Conservation (phyloP, 2,329 filamentous ascomycete species). For the Arachnopeziza araneosa region DNA sequence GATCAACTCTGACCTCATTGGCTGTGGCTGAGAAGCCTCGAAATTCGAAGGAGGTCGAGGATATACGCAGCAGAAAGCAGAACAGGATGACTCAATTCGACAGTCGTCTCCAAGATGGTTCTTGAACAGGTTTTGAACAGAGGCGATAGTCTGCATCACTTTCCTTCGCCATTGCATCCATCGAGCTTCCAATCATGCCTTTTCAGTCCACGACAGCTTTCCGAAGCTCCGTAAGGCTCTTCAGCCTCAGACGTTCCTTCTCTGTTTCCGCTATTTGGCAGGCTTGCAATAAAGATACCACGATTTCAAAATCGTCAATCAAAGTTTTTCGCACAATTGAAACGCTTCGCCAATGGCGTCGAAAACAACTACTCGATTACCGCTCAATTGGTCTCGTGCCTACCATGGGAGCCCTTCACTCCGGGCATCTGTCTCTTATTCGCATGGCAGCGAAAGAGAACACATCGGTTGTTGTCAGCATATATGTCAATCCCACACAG, state of each 20-base stretch:
- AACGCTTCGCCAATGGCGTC: conserved; percentile 64
- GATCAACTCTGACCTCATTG: background rate
- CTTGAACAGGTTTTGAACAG: conserved; percentile 17
- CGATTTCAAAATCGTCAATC: conserved; percentile 52
- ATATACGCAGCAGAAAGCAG: conserved; percentile 28
- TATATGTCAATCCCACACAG: conserved; percentile 96
- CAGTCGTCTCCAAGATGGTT: conserved; percentile 20
- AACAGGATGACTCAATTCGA: conserved; percentile 24
- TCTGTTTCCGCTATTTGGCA: conserved; percentile 11
- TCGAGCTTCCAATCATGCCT: conserved; percentile 8
- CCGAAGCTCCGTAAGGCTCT: conserved; percentile 2
- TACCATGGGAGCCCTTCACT: conserved; percentile 96
- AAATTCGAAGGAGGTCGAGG: background rate
- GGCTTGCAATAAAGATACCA: conserved; percentile 15
- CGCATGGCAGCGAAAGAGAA: conserved; percentile 79
- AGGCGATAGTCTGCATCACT: background rate
- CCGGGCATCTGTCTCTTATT: conserved; percentile 81
- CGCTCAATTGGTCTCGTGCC: conserved; percentile 82
- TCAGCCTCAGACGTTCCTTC: conserved; percentile 10
- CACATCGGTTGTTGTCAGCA: conserved; percentile 80
- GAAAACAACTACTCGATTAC: conserved; percentile 57
- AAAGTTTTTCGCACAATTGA: conserved; percentile 72
- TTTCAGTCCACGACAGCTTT: background rate
- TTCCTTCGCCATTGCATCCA: background rate
- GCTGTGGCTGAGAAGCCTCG: background rate